Percentiles rank a stretch among this genome's conserved stretches.
These are phyloP conservation scores for Spizellomyces sp. DNA, from an alignment of 192 early-diverging fungal species.

Conservation along the genomic window DNA sequence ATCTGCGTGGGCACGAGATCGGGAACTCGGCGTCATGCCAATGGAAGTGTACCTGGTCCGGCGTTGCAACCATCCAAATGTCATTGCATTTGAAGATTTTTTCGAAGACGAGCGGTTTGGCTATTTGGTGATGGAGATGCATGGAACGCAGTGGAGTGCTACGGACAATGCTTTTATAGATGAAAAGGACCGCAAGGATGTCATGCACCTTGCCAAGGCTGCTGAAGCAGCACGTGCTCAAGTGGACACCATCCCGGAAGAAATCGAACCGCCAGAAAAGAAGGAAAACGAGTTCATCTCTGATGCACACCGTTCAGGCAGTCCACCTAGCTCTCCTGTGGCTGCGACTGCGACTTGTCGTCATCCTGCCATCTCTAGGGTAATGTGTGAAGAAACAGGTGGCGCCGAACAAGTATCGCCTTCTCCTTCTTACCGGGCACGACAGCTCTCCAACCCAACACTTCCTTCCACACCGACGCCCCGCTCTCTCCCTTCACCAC, in stretches of 20 bases:
- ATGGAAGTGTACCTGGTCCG: slow-evolving; percentile 48
- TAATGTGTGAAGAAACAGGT: neutral
- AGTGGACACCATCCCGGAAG: neutral
- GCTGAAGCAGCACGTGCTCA: neutral
- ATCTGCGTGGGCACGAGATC: slow-evolving; percentile 47
- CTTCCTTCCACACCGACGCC: neutral
- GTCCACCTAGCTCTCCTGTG: neutral
- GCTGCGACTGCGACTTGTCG: neutral
- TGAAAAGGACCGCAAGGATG: neutral
- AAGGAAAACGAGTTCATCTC: too few species aligned
- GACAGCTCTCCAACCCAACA: neutral
- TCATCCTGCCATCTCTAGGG: too few species aligned
- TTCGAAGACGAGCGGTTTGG: slow-evolving; percentile 44
- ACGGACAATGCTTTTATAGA: neutral
- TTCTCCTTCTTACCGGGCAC: neutral
- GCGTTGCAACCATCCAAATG: slow-evolving; percentile 55
- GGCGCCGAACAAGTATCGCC: neutral
- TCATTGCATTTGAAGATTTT: slow-evolving; percentile 60
- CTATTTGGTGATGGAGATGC: slow-evolving; percentile 52
- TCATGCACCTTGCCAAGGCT: neutral
- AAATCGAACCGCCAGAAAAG: neutral
- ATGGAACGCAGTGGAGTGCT: neutral
- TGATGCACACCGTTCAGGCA: neutral
- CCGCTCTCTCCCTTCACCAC: neutral
- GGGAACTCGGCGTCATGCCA: slow-evolving; percentile 47